phyloP scores from a whole-genome alignment of 2,329 filamentous ascomycete genomes.

The Thielaviopsis populi region DNA sequence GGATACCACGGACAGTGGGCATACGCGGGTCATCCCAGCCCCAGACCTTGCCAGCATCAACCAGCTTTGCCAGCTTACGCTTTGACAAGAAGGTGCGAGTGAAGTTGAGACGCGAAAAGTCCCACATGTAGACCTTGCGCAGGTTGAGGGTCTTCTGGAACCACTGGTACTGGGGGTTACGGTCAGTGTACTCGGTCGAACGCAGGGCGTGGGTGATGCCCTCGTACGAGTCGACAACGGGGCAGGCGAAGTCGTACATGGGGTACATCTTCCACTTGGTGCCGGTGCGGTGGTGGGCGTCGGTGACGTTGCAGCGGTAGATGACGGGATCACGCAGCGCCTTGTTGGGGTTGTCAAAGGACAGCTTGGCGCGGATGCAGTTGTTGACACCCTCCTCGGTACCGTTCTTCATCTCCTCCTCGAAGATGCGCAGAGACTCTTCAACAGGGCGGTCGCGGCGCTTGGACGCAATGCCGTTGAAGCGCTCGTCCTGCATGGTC shows the following conservation, averaged over 20 bases:
- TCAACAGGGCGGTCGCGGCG: slow-evolving; percentile 65
- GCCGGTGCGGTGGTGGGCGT: slow-evolving; percentile 62
- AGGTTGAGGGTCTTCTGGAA: slow-evolving; percentile 61
- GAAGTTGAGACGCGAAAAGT: slow-evolving; percentile 75
- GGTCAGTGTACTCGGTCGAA: slow-evolving; percentile 77
- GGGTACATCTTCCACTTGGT: slow-evolving; percentile 73
- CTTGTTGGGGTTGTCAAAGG: slow-evolving; percentile 83
- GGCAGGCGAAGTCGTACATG: slow-evolving; percentile 76
- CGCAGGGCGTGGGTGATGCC: slow-evolving; percentile 71
- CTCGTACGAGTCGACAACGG: slow-evolving; percentile 65
- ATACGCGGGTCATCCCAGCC: slow-evolving; percentile 81
- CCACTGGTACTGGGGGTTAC: slow-evolving; percentile 78
- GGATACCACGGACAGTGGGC: slow-evolving; percentile 69
- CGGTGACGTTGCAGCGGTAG: slow-evolving; percentile 70
- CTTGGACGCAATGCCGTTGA: slow-evolving; percentile 68
- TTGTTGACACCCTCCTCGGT: slow-evolving; percentile 64
- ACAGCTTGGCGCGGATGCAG: slow-evolving; percentile 92
- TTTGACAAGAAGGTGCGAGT: slow-evolving; percentile 71
- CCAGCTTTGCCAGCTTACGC: slow-evolving; percentile 71
- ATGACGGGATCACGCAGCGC: slow-evolving; percentile 94
- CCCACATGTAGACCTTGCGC: slow-evolving; percentile 69
- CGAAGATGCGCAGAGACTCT: slow-evolving; percentile 73
- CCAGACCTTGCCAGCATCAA: slow-evolving; percentile 59
- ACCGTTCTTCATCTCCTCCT: slow-evolving; percentile 84
- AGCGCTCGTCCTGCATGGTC: slow-evolving; percentile 71